Evolutionary conservation across 2,329 filamentous ascomycete genomes (phyloP), one percentile per base, ranked within the genome.

Genomic region (Microdochium trichocladiopsis): DNA sequence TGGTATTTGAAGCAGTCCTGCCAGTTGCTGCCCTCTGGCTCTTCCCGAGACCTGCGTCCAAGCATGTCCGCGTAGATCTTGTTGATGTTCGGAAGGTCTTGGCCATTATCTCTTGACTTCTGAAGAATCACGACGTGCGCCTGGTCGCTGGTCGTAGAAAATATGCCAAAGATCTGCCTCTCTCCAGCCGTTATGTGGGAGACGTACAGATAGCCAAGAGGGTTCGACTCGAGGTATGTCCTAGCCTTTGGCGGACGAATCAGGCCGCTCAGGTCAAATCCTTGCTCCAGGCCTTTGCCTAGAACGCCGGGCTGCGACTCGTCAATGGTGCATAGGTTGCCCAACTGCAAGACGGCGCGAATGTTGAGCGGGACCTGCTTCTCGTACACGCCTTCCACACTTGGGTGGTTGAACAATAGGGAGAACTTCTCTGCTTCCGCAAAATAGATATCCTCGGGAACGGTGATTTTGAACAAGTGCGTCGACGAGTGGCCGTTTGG

Each of bases 351-450:
- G 28, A 99, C 81, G 3, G 93, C 94, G 41, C 93, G 83, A 48
- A 95, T 81, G 57, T 89, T 90, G 5, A 97, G 76, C 1, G 95
- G 91, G 1, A 99, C 79, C 58, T 96, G 88, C 62, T 87, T 93
- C 72, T 99, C 95, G 63, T 99, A 99, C 14, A 99, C 91, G 25
- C 95, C 95, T 69, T 99, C 94, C 2, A 99, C 89, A 66, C 91
- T 96, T 0, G 91, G 83, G 64, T 99, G 92, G 57, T 93, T 91
- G 73, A 96, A 93, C 1, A 97, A 75, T 25, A 86, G 72, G 2
- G 86, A 83, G 55, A 97, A 86, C 64, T 91, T 95, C 56, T 91
- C 87, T 0, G 86, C 78, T 66, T 97, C 90, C 47, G 85, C 83
- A 55, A 96, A 83, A 69, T 95, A 99, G 0, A 88, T 79, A 52